These are phyloP conservation scores for Fusarium humuli DNA, from an alignment of 2,329 filamentous ascomycete species.

Conservation along the genomic window DNA sequence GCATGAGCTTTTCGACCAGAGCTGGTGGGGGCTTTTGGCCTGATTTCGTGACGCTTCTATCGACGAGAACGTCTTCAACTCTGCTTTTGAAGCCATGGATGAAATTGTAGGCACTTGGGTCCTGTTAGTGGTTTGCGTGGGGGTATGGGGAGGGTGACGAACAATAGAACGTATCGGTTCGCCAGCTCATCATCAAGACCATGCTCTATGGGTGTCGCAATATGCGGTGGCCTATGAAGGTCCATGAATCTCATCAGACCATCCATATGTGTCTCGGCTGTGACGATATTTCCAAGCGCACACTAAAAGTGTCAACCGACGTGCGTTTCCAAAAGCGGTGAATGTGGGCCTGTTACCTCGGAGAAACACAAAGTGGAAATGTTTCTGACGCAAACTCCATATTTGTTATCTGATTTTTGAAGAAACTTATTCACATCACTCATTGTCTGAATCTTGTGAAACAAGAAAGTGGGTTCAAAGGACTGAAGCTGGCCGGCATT, in stretches of 20 bases:
- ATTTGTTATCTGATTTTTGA: not conserved
- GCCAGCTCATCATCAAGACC: conserved; percentile 34
- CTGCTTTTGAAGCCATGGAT: conserved; percentile 42
- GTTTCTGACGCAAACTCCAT: conserved; percentile 20
- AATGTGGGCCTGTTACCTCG: conserved; percentile 16
- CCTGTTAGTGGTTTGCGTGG: fast-evolving
- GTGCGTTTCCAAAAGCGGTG: fast-evolving
- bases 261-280: conserved; percentile 34
- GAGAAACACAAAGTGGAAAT: conserved; percentile 37
- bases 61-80: conserved; percentile 20
- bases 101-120: conserved; percentile 34
- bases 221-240: conserved; percentile 9
- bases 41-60: not conserved
- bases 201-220: not conserved
- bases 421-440: conserved; percentile 28
- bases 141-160: not conserved
- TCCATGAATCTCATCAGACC: conserved; percentile 42
- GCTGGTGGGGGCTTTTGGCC: not conserved
- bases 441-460: conserved; percentile 41
- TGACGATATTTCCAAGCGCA: conserved; percentile 28
- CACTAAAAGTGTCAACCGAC: conserved; percentile 6
- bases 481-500: conserved; percentile 22
- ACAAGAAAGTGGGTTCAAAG: conserved; percentile 36
- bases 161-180: conserved; percentile 37
- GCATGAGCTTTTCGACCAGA: conserved; percentile 23